Evolutionary conservation across 805 yeast genomes (phyloP), one percentile per base, ranked within the genome.

Genomic region (Hemisphaericaspora nanyangensis): DNA sequence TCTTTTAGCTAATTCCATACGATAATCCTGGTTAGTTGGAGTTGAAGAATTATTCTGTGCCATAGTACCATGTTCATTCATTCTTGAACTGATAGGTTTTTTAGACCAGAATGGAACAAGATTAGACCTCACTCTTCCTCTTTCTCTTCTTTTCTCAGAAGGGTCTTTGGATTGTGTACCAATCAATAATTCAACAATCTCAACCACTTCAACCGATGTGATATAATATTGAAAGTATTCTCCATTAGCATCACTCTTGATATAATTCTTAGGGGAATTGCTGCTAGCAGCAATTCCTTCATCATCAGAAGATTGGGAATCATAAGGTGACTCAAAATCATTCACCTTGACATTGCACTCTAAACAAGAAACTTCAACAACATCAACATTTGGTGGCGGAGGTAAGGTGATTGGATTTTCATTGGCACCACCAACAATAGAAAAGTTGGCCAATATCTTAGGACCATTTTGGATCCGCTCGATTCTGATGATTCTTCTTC

Each of bases 51-150:
- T 42, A 34, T 18, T n/a, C 31, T 15, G 18, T 17, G 35, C 31
- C 3, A 22, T 22, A 17, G 11, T 17, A 8, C 20, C 35, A 13
- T 33, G 24, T 12, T 65, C 67, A 40, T 64, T 64, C 57, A 56
- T 52, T 32, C 64, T 54, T 4, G 81, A 72, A 31, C 75, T 66
- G 35, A 79, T 71, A 16, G 84, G 80, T 47, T 67, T 76, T 54
- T 74, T 76, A 18, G 77, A 71, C 85, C 85, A 80, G 52, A 77
- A 80, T 5, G 83, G 82, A 39, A 79, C 82, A 58, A 80, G 62
- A 49, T 80, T 80, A 33, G 81, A 76, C 57, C 86, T 64, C 31
- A 80, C 75, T 40, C 86, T 62, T n/a, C 85, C 85, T 34, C 84
- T 55, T 52, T 80, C 85, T 43, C 75, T 69, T 44, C 86, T 70